Base-by-base conservation (phyloP, 768 basidiomycete genomes). In the Kwoniella newhampshirensis region DNA sequence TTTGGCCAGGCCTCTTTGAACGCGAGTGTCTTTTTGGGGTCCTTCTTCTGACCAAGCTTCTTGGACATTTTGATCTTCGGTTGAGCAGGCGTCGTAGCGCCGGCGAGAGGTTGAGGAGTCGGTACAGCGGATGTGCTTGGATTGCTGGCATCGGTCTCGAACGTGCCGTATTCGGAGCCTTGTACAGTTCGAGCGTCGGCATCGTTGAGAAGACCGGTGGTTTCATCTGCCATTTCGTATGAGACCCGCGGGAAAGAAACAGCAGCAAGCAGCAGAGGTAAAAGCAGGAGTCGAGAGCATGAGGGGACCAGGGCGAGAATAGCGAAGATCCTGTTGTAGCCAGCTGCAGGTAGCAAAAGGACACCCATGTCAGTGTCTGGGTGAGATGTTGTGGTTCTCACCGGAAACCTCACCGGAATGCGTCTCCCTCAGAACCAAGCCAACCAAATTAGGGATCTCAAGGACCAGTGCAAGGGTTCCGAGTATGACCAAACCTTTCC, bases 1-100 rank as follows among this genome's bases (percentile, higher is more conserved):
- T 90, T 84, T 15, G 73, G 78, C 77, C 82, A 81, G 35, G 89
- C 78, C 72, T 89, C 88, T 20, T 77, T 63, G 86, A 87, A 90
- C 5, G 85, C 82, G 8, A 87, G 85, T 55, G 61, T 51, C 23
- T 62, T 53, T 13, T 70, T 64, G 4, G 71, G 60, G 44, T 64
- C 70, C 41, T 73, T 64, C 37, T 68, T 53, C 39, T 69, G 69
- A 15, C 71, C 70, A 18, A 67, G 57, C 35, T 64, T 58, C 45
- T 71, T 74, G 39, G 63, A 64, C 40, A 76, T 71, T 26, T 64
- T 75, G 32, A 68, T 59, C 35, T 51, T 71, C 47, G 74, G 74
- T 23, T 25, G 39, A 25, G 35, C n/a, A 17, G 49, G 43, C 1
- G 53, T 41, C 32, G 46, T 26, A 20, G 41, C 21, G 3, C 28